Conservation (phyloP, 441 rosid species). For the Syzygium syzygioides region DNA sequence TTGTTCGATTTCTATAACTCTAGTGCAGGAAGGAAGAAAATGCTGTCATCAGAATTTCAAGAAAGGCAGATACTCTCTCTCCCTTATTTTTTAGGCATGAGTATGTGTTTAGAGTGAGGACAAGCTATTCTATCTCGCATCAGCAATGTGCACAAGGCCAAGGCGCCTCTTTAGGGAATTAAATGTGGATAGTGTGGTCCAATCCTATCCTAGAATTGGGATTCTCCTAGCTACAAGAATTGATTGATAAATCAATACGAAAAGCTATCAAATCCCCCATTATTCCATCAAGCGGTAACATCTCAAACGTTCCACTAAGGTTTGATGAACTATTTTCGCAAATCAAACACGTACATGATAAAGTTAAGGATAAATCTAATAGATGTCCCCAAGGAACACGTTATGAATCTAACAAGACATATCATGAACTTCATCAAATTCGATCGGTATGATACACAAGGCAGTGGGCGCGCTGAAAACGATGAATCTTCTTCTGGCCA, state of each 20-base stretch:
- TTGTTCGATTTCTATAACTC: too few species aligned
- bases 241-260: background rate
- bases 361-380: background rate
- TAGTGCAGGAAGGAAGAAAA: background rate
- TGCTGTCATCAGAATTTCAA: background rate
- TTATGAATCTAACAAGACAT: background rate
- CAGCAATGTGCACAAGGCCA: background rate
- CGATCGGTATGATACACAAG: background rate
- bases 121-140: background rate
- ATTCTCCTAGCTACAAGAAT: background rate
- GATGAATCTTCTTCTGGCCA: background rate
- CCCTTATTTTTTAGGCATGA: background rate
- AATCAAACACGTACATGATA: too few species aligned
- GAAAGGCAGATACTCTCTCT: background rate
- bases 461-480: background rate
- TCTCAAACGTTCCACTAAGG: background rate
- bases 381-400: accelerated
- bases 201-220: background rate
- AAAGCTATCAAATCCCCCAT: background rate
- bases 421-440: background rate
- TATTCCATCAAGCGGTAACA: background rate
- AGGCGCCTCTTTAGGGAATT: background rate
- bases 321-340: background rate
- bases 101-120: background rate
- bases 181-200: background rate